Conservation (phyloP, 2,329 filamentous ascomycete species). For the Bipolaris sorokiniana region DNA sequence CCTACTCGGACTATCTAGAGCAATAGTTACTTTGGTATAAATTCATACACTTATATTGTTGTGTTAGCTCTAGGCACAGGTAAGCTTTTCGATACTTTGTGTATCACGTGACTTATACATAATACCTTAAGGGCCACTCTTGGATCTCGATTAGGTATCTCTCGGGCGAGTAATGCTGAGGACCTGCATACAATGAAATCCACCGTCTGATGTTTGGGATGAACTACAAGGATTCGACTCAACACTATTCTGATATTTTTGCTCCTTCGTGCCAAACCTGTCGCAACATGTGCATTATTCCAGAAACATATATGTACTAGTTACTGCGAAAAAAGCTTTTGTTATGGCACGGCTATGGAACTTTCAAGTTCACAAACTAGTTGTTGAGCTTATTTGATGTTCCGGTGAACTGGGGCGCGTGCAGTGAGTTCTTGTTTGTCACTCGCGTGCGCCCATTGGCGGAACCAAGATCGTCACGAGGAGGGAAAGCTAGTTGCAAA, state of each 20-base stretch:
- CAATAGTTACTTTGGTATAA: too few species aligned
- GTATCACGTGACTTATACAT: conserved; percentile 14
- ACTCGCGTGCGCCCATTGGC: neutral
- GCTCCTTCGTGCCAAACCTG: conserved; percentile 26
- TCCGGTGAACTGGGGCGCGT: neutral
- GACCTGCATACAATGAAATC: neutral
- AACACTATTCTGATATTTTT: neutral
- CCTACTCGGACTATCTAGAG: too few species aligned
- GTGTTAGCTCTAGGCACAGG: too few species aligned
- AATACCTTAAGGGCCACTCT: neutral
- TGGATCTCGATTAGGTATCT: neutral
- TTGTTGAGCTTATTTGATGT: neutral
- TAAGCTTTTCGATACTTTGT: too few species aligned
- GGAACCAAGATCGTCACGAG: neutral
- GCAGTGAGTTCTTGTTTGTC: neutral
- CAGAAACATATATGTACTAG: too few species aligned
- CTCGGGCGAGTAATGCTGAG: neutral
- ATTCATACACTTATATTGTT: too few species aligned
- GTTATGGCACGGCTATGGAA: neutral
- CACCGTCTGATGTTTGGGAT: neutral
- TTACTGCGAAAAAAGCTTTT: too few species aligned
- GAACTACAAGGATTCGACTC: neutral
- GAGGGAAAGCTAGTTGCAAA: neutral
- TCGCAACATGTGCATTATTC: neutral
- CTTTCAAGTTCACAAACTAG: neutral